Base-by-base conservation (phyloP, 1,284 basidiomycete genomes). In the Heterobasidion occidentale region DNA sequence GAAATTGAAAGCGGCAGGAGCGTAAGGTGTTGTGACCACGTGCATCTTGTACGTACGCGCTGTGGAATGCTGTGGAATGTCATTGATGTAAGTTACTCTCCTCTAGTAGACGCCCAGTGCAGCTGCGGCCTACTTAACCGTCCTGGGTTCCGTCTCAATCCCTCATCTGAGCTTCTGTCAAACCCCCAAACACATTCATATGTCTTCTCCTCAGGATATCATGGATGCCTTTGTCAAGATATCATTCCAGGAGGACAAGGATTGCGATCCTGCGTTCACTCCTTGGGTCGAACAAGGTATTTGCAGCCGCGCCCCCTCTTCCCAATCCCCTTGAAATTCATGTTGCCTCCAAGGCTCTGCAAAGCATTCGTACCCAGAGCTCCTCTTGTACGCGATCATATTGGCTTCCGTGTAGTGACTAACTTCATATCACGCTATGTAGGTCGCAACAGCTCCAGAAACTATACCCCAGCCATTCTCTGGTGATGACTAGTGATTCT, bases 401-500 rank as follows among this genome's bases (percentile, higher is more conserved):
- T 19, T 2, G 19, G 19, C 19, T 19, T 19, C 19, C 19, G 19
- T 19, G 19, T 19, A 19, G 19, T 19, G 19, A 19, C 19, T 19
- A 19, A 19, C 19, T 2, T 19, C 19, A 19, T 19, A 19, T 19
- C 19, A 19, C 19, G 19, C 19, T 19, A 19, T 19, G 9, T 27
- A 84, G 84, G n/a, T 73, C 75, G 12, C 71, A 80, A 56, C 67
- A 74, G 33, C 71, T 89, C 48, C 77, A 76, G 48, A 77, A 75
- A 61, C 60, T 84, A 11, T 83, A 88, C 65, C 84, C 87, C 3
- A 74, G 78, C 6, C 75, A 86, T 62, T 81, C 83, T 27, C 61
- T 89, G 34, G 75, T 86, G 5, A 69, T 79, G 58, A 78, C 83
- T 3, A 65, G 70, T 15, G 80, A 83, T 59, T 68, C 60, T 54